Percentiles rank a stretch among this genome's conserved stretches.
Evolutionary conservation across 2,329 filamentous ascomycete genomes (phyloP).

Genomic region (Bipolaris victoriae): DNA sequence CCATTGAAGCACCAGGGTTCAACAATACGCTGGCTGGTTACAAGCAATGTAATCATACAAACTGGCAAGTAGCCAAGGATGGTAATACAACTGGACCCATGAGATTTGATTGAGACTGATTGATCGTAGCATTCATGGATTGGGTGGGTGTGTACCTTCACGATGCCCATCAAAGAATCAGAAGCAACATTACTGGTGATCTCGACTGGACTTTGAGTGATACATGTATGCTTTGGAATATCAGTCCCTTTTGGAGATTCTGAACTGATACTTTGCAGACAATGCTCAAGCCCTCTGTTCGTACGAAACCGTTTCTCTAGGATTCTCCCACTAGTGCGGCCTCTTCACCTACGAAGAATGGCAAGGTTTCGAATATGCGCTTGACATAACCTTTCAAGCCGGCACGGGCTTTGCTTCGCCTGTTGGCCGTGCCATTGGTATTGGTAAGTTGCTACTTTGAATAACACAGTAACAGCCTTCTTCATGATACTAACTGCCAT

Average conservation of each 20-base stretch:
- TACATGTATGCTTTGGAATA: conserved; percentile 30
- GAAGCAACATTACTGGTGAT: conserved; percentile 54
- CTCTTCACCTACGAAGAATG: conserved; percentile 79
- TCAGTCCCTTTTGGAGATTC: too few relatives aligned
- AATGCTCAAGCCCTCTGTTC: conserved; percentile 76
- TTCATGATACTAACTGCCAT: too few relatives aligned
- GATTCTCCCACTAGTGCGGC: conserved; percentile 75
- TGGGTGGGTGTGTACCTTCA: conserved; percentile 71
- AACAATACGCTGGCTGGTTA: conserved; percentile 76
- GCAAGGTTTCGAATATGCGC: conserved; percentile 72
- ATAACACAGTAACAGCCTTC: neutral
- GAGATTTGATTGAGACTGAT: conserved; percentile 13
- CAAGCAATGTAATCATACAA: conserved; percentile 68
- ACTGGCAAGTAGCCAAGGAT: conserved; percentile 54
- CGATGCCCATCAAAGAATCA: conserved; percentile 67
- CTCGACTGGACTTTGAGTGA: conserved; percentile 46
- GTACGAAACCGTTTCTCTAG: conserved; percentile 78
- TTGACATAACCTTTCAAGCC: conserved; percentile 70
- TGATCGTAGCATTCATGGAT: conserved; percentile 56
- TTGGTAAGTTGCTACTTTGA: conserved; percentile 59
- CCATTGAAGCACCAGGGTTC: conserved; percentile 67
- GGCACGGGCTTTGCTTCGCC: conserved; percentile 68
- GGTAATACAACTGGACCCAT: conserved; percentile 45
- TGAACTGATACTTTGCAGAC: conserved; percentile 44
- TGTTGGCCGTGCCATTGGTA: conserved; percentile 72